Percentiles rank a stretch among this genome's conserved stretches.
phyloP scores from a whole-genome alignment of 257 asterid genomes.

The Penstemon barbatus region DNA sequence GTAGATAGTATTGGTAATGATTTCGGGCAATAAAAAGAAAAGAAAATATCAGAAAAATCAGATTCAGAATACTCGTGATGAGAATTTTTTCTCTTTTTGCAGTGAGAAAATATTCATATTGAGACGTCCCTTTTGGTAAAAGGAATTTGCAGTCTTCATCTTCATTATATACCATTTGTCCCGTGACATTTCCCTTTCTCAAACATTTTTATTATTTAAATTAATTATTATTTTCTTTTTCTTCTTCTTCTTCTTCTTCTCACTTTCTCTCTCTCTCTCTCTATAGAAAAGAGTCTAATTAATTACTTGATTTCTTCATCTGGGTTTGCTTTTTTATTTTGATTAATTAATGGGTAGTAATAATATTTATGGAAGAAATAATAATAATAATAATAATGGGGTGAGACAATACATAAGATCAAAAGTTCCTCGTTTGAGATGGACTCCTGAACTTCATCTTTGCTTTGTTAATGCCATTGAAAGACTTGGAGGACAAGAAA shows the following conservation, averaged over 20 bases:
- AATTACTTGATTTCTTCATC: neutral
- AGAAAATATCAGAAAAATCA: too few species aligned
- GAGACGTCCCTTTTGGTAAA: too few species aligned
- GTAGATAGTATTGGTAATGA: too few species aligned
- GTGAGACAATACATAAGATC: slow-evolving; percentile 80
- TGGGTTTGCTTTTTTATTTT: neutral
- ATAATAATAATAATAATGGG: slow-evolving; percentile 29
- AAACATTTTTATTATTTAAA: neutral
- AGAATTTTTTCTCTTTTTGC: too few species aligned
- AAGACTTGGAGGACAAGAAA: slow-evolving; percentile 71
- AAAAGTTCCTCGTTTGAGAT: slow-evolving; percentile 69
- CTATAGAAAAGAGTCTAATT: neutral
- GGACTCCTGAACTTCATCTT: slow-evolving; percentile 92
- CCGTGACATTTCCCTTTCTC: neutral
- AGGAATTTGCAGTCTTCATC: neutral
- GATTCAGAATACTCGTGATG: too few species aligned
- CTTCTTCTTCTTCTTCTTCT: neutral
- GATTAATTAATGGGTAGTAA: neutral
- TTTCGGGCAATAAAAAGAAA: too few species aligned
- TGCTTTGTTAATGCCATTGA: slow-evolving; percentile 72
- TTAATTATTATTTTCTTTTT: too few species aligned
- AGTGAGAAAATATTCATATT: too few species aligned
- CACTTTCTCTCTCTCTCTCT: neutral
- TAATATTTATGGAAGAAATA: slow-evolving; percentile 57
- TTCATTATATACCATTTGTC: slow-evolving; percentile 6